Conservation (phyloP, 352 stramenopile genomes). For the Phytophthora boehmeriae region DNA sequence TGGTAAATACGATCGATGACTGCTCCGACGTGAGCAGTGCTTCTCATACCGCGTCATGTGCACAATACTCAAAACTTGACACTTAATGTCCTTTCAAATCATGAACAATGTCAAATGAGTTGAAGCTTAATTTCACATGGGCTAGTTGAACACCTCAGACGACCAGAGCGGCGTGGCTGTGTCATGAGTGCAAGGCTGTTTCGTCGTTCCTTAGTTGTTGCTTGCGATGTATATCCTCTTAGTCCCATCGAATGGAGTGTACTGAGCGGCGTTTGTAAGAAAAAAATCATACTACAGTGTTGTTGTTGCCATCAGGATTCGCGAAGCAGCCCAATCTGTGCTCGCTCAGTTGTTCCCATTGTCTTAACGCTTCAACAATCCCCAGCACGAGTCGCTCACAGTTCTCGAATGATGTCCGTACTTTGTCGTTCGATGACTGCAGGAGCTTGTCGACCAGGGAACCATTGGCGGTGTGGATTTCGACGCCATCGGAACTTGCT, state of each 20-base stretch:
- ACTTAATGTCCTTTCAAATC: too few species aligned
- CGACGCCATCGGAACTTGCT: conserved; percentile 66
- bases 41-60: too few species aligned
- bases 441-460: conserved; percentile 93
- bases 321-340: conserved; percentile 41
- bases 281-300: conserved; percentile 17
- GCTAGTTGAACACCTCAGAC: too few species aligned
- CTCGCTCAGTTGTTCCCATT: conserved; percentile 31
- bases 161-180: conserved; percentile 24
- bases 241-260: conserved; percentile 41
- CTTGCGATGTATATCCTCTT: conserved; percentile 39
- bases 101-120: too few species aligned
- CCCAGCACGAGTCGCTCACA: conserved; percentile 64
- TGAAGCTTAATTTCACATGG: too few species aligned
- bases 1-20: conserved; percentile 35
- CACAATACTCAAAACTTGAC: too few species aligned
- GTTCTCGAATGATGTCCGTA: conserved; percentile 59
- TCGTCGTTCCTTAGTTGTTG: too few species aligned
- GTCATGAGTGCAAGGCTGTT: too few species aligned
- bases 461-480: conserved; percentile 86
- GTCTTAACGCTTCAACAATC: conserved; percentile 62
- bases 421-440: conserved; percentile 65
- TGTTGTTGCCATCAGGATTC: conserved; percentile 22
- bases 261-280: conserved; percentile 25
- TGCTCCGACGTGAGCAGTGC: too few species aligned